phyloP scores from a whole-genome alignment of 257 asterid genomes.

The Solanum verrucosum region DNA sequence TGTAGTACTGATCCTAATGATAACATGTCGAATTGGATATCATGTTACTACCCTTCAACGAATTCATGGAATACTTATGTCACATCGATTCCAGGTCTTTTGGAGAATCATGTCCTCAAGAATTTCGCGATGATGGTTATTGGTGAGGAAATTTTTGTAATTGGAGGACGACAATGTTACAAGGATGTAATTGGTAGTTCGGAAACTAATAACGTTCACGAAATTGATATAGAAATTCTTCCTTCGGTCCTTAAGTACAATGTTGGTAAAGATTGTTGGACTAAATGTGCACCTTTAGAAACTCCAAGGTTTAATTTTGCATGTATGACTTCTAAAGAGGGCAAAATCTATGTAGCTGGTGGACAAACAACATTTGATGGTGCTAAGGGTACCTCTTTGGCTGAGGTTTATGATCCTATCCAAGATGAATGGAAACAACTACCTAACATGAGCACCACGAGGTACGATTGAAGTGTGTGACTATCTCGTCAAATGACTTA shows the following conservation, averaged over 20 bases:
- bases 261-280: slow-evolving; percentile 26
- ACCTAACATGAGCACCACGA: slow-evolving; percentile 33
- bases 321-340: slow-evolving; percentile 23
- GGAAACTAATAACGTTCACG: not conserved
- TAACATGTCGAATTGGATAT: slow-evolving; percentile 28
- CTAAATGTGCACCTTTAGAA: slow-evolving; percentile 27
- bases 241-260: slow-evolving; percentile 32
- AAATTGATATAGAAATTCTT: slow-evolving; percentile 2
- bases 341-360: slow-evolving; percentile 43
- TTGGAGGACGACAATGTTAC: not conserved
- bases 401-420: slow-evolving; percentile 42
- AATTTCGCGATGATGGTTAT: slow-evolving; percentile 41
- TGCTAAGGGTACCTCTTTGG: slow-evolving; percentile 44
- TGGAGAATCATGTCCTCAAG: slow-evolving; percentile 29
- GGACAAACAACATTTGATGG: slow-evolving; percentile 28
- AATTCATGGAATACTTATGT: slow-evolving; percentile 25
- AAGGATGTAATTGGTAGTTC: not conserved
- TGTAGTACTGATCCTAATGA: not conserved
- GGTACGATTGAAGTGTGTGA: slow-evolving; percentile 1
- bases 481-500: not conserved
- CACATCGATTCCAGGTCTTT: slow-evolving; percentile 27
- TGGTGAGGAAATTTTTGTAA: not conserved
- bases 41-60: slow-evolving; percentile 26
- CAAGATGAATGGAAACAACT: slow-evolving; percentile 40
- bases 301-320: slow-evolving; percentile 44